phyloP scores from a whole-genome alignment of 805 yeast species.

The Wickerhamomyces subpelliculosus region DNA sequence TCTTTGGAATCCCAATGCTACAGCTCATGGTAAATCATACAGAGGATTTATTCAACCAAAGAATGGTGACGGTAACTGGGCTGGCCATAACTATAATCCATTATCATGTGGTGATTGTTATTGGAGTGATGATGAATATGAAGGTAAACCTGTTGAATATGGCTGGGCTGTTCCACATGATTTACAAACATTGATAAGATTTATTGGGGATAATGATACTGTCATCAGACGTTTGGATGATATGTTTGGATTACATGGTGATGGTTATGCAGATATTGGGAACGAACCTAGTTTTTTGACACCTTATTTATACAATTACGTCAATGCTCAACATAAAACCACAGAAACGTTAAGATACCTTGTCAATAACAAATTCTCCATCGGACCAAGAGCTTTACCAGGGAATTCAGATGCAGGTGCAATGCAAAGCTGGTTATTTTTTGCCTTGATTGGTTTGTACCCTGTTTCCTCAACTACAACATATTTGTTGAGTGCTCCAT shows the following conservation, averaged over 20 bases:
- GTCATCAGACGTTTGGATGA: slow-evolving; percentile 27
- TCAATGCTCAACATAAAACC: slow-evolving; percentile 23
- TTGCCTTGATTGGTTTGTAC: slow-evolving; percentile 27
- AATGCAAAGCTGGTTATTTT: slow-evolving; percentile 31
- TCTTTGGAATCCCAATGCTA: slow-evolving; percentile 27
- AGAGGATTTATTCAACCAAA: slow-evolving; percentile 30
- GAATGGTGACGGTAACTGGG: slow-evolving; percentile 24
- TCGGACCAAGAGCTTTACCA: slow-evolving; percentile 26
- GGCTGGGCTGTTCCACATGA: slow-evolving; percentile 32
- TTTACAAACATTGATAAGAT: slow-evolving; percentile 19
- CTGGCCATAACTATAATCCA: slow-evolving; percentile 22
- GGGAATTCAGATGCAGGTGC: slow-evolving; percentile 34
- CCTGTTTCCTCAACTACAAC: slow-evolving; percentile 31
- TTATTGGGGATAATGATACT: slow-evolving; percentile 23
- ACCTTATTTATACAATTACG: slow-evolving; percentile 27
- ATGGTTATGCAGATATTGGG: slow-evolving; percentile 26
- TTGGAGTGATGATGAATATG: slow-evolving; percentile 29
- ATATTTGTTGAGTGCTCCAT: slow-evolving; percentile 27
- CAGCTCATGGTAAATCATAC: slow-evolving; percentile 17
- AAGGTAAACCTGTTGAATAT: slow-evolving; percentile 28
- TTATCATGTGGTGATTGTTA: slow-evolving; percentile 28
- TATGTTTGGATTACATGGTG: slow-evolving; percentile 26
- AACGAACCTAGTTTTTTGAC: slow-evolving; percentile 32
- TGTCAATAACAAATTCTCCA: slow-evolving; percentile 20
- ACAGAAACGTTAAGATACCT: slow-evolving; percentile 26